Percentiles rank a stretch among this genome's conserved stretches.
phyloP scores from a whole-genome alignment of 2,329 filamentous ascomycete genomes.

The Arthrocladium fulminans region DNA sequence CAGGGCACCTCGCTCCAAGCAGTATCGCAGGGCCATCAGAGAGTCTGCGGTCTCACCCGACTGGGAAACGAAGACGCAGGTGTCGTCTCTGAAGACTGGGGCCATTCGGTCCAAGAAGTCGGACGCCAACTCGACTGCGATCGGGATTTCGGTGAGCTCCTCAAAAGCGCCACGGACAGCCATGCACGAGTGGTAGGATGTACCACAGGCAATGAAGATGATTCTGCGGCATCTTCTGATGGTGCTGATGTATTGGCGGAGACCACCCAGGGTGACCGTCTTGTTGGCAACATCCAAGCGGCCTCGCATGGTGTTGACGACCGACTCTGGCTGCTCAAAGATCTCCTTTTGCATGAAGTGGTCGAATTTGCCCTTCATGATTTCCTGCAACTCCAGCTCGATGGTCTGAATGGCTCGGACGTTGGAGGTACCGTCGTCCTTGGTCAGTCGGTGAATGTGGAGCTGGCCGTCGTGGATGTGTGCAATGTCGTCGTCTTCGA shows the following conservation, averaged over 20 bases:
- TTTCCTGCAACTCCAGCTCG: constrained; percentile 97
- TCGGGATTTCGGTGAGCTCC: constrained; percentile 95
- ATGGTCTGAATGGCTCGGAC: constrained; percentile 97
- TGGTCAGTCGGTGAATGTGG: constrained; percentile 96
- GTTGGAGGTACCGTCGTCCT: constrained; percentile 93
- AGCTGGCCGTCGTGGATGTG: constrained; percentile 98
- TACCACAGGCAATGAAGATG: constrained; percentile 98
- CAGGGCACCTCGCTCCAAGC: constrained; percentile 90
- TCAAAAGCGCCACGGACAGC: constrained; percentile 96
- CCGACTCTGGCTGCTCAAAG: constrained; percentile 98
- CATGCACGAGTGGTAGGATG: constrained; percentile 98
- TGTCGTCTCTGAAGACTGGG: constrained; percentile 98
- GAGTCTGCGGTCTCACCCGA: constrained; percentile 98
- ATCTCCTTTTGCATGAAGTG: constrained; percentile 99
- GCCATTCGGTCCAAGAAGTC: constrained; percentile 96
- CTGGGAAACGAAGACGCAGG: constrained; percentile 96
- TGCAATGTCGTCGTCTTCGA: constrained; percentile 98
- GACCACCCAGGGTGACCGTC: constrained; percentile 87
- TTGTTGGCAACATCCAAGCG: constrained; percentile 90
- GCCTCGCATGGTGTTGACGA: constrained; percentile 99
- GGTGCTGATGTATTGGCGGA: constrained; percentile 91
- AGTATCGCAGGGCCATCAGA: constrained; percentile 93
- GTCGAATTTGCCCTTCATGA: constrained; percentile 99
- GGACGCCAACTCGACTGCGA: constrained; percentile 90
- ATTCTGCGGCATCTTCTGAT: constrained; percentile 94